phyloP scores from a whole-genome alignment of 495 filamentous ascomycete species.

The Penicillium mononematosum region DNA sequence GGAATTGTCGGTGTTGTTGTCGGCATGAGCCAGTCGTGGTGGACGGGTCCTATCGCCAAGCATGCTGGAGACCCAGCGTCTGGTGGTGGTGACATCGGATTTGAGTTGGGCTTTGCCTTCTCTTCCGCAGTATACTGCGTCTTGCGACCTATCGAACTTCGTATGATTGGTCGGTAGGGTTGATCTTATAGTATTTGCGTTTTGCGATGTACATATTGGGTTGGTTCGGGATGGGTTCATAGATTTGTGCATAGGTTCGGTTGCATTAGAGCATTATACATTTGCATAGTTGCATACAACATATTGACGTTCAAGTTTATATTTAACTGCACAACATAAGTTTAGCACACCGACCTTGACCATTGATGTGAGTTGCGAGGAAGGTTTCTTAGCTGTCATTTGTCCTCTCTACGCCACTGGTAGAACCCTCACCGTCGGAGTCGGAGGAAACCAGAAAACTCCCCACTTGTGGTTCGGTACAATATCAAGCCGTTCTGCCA shows the following conservation, averaged over 20 bases:
- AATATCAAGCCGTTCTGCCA: not conserved
- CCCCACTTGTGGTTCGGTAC: not conserved
- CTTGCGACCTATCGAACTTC: slow-evolving; percentile 39
- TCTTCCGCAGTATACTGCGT: slow-evolving; percentile 31
- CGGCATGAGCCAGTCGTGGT: slow-evolving; percentile 80
- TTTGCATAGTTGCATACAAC: slow-evolving; percentile 5
- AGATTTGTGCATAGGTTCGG: not conserved
- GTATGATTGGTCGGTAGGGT: slow-evolving; percentile 36
- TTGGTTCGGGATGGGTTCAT: not conserved
- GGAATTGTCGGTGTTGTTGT: slow-evolving; percentile 71
- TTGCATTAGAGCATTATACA: not conserved
- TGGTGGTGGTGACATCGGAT: slow-evolving; percentile 75
- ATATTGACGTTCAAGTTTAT: not conserved
- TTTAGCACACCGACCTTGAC: not conserved
- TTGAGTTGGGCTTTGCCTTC: slow-evolving; percentile 60
- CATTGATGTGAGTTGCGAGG: not conserved
- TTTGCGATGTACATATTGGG: slow-evolving; percentile 19
- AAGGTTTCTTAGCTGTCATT: too few species aligned
- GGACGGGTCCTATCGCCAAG: slow-evolving; percentile 66
- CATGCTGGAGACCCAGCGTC: slow-evolving; percentile 54
- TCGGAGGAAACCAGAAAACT: not conserved
- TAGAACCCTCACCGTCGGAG: not conserved
- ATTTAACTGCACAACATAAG: not conserved
- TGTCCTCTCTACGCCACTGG: not conserved
- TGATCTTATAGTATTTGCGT: not conserved